phyloP scores from a whole-genome alignment of 2,329 filamentous ascomycete genomes.

The Xylaria sp. region DNA sequence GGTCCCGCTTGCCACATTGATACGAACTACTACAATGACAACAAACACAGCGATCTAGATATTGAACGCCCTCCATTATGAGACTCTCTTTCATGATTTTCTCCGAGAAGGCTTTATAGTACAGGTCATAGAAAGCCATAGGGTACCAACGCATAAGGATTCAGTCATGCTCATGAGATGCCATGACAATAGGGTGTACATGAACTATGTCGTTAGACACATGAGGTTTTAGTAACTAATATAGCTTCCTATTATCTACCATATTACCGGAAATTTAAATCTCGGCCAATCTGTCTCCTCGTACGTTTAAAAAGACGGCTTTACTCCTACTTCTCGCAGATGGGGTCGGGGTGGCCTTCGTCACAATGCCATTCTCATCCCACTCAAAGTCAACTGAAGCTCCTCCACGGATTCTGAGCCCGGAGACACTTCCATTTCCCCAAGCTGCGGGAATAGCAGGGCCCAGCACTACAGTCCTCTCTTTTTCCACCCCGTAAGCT shows the following conservation, averaged over 20 bases:
- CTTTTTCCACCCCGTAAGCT: conserved; percentile 30
- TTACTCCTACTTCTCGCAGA: neutral
- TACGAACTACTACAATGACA: neutral
- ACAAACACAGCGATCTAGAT: no score
- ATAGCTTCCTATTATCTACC: neutral
- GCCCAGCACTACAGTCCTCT: conserved; percentile 55
- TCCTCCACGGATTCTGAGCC: conserved; percentile 57
- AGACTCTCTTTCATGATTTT: no score
- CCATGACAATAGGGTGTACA: neutral
- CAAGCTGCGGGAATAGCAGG: conserved; percentile 59
- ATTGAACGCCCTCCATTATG: neutral
- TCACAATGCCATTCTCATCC: conserved; percentile 46
- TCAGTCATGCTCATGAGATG: no score
- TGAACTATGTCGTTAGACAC: neutral
- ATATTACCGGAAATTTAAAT: neutral
- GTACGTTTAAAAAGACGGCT: conserved; percentile 23
- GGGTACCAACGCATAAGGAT: no score
- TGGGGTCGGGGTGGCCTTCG: conserved; percentile 10
- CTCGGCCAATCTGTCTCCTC: conserved; percentile 18
- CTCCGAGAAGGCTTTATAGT: no score
- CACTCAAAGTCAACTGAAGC: conserved; percentile 56
- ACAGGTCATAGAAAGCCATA: no score
- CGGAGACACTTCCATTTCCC: conserved; percentile 56
- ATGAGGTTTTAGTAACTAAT: neutral
- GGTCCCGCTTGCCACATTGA: neutral